phyloP scores from a whole-genome alignment of 176 grass and related monocot species.

The Juncus inflexus region DNA sequence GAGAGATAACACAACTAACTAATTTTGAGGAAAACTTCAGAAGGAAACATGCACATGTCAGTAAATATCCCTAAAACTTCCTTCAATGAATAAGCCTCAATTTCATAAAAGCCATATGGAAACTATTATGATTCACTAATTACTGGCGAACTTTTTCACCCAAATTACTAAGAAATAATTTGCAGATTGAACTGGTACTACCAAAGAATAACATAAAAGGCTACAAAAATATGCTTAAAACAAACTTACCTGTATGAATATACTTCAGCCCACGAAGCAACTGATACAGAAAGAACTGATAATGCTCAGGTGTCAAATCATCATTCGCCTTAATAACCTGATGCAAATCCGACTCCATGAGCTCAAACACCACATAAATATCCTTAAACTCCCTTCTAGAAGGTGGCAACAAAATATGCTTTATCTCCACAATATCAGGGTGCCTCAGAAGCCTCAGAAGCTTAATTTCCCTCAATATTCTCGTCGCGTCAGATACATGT shows the following conservation, averaged over 20 bases:
- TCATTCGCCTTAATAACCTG: constrained; percentile 99
- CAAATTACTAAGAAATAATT: too few relatives aligned
- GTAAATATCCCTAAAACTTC: too few relatives aligned
- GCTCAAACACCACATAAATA: constrained; percentile 97
- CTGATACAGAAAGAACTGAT: constrained; percentile 96
- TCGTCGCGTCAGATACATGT: constrained; percentile 78
- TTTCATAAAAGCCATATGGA: too few relatives aligned
- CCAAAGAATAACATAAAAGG: too few relatives aligned
- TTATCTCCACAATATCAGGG: constrained; percentile 95
- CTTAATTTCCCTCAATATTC: constrained; percentile 96
- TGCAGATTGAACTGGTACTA: too few relatives aligned
- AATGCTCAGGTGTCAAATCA: constrained; percentile 85
- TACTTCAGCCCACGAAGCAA: constrained; percentile 91
- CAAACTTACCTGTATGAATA: constrained; percentile 89
- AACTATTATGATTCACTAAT: too few relatives aligned
- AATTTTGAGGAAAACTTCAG: too few relatives aligned
- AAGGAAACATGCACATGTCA: too few relatives aligned
- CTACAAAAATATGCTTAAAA: constrained; percentile 11
- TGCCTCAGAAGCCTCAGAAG: constrained; percentile 85
- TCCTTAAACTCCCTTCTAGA: constrained; percentile 93
- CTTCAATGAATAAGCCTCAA: too few relatives aligned
- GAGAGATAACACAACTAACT: too few relatives aligned
- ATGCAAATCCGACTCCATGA: constrained; percentile 98
- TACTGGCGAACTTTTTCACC: too few relatives aligned
- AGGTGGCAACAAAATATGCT: constrained; percentile 88